phyloP scores from a whole-genome alignment of 2,329 filamentous ascomycete species.

The Stachybotrys chartarum region DNA sequence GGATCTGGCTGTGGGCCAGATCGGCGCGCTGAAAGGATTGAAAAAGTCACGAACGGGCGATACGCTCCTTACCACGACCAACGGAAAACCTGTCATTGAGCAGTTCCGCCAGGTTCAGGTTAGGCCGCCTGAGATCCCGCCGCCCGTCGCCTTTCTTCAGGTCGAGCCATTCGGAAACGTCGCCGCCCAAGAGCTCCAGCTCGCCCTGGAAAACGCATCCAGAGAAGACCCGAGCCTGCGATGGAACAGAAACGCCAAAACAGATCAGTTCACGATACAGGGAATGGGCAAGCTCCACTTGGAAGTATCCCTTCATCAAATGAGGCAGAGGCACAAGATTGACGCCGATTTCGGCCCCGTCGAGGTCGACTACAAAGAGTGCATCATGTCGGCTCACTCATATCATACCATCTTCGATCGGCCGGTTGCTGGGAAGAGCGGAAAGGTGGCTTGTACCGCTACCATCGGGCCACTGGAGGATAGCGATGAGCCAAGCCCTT shows the following conservation, averaged over 20 bases:
- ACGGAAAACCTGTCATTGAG: conserved; percentile 54
- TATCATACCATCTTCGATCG: conserved; percentile 66
- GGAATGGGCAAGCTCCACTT: conserved; percentile 96
- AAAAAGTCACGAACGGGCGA: conserved; percentile 92
- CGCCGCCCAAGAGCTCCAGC: conserved; percentile 73
- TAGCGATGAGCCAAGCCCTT: conserved; percentile 26
- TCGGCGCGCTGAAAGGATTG: conserved; percentile 85
- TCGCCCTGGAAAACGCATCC: conserved; percentile 68
- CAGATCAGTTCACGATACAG: conserved; percentile 85
- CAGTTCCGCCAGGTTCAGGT: conserved; percentile 71
- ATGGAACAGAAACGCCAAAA: conserved; percentile 78
- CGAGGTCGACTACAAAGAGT: conserved; percentile 92
- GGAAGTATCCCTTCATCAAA: conserved; percentile 82
- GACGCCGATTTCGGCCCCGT: conserved; percentile 83
- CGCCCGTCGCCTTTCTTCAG: conserved; percentile 93
- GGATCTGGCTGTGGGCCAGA: conserved; percentile 76
- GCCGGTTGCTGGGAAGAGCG: conserved; percentile 70
- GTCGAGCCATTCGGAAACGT: conserved; percentile 73
- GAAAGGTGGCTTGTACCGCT: conserved; percentile 70
- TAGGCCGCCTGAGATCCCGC: conserved; percentile 80
- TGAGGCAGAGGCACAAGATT: conserved; percentile 84
- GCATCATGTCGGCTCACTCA: conserved; percentile 52
- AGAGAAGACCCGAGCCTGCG: conserved; percentile 90
- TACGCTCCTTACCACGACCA: conserved; percentile 71
- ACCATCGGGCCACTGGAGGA: conserved; percentile 54